Evolutionary conservation across 1,284 basidiomycete species (phyloP).

Genomic region (Phellinidium pouzarii): DNA sequence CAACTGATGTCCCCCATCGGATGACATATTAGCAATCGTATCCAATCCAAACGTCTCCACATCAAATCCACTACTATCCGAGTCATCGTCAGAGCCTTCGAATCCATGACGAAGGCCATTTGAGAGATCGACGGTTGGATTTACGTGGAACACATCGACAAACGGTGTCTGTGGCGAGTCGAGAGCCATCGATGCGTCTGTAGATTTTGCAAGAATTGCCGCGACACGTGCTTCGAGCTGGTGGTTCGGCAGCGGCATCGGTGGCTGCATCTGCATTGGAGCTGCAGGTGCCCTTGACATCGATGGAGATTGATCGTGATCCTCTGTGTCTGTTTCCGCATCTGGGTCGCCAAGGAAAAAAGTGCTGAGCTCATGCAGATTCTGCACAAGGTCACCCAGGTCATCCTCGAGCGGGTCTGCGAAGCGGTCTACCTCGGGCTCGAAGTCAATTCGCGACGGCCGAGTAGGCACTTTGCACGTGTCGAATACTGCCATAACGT

Average conservation of each 20-base stretch:
- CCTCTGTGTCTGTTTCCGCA: slow-evolving; percentile 21
- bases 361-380: slow-evolving; percentile 78
- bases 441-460: slow-evolving; percentile 67
- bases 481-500: slow-evolving; percentile 79
- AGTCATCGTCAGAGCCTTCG: slow-evolving; percentile 36
- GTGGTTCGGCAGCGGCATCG: slow-evolving; percentile 38
- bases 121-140: slow-evolving; percentile 29
- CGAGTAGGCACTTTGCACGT: slow-evolving; percentile 71
- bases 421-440: slow-evolving; percentile 40
- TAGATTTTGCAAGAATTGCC: slow-evolving; percentile 72
- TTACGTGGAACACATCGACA: slow-evolving; percentile 65
- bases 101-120: slow-evolving; percentile 22
- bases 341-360: slow-evolving; percentile 67
- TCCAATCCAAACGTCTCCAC: slow-evolving; percentile 67
- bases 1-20: slow-evolving; percentile 27
- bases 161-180: slow-evolving; percentile 68
- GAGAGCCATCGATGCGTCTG: slow-evolving; percentile 37
- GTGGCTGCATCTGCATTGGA: neutral
- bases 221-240: slow-evolving; percentile 71
- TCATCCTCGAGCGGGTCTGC: slow-evolving; percentile 46
- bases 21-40: slow-evolving; percentile 37
- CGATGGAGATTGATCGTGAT: neutral
- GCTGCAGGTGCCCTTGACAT: slow-evolving; percentile 28
- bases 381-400: slow-evolving; percentile 80
- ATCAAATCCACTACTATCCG: slow-evolving; percentile 49